These are phyloP conservation scores for Eucalyptus marginata DNA, from an alignment of 345 rosid species.

Conservation along the genomic window DNA sequence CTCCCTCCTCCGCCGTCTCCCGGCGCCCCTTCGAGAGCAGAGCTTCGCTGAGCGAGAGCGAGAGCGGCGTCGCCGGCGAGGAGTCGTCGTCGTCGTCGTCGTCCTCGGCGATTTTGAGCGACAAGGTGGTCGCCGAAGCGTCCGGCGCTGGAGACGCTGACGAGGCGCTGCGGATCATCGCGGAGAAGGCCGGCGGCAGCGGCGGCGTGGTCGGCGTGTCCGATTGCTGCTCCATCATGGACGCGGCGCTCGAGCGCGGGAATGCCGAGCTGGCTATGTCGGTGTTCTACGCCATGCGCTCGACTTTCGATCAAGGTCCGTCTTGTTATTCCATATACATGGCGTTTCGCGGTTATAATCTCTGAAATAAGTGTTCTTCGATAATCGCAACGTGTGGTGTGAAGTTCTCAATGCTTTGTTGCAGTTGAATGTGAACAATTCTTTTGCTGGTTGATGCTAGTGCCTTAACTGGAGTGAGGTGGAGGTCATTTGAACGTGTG, in stretches of 20 bases:
- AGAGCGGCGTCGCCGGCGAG: slow-evolving; percentile 5
- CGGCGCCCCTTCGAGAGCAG: not conserved
- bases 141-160: slow-evolving; percentile 48
- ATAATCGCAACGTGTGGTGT: not conserved
- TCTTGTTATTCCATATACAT: not conserved
- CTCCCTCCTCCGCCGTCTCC: not conserved
- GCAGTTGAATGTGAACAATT: not conserved
- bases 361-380: not conserved
- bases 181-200: slow-evolving; percentile 4
- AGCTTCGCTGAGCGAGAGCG: slow-evolving; percentile 27
- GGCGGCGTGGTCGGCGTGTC: slow-evolving; percentile 34
- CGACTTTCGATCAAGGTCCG: slow-evolving; percentile 71
- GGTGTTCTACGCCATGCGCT: slow-evolving; percentile 81
- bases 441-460: not conserved
- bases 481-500: not conserved
- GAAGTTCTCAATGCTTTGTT: not conserved
- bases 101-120: slow-evolving; percentile 6
- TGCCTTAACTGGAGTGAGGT: not conserved
- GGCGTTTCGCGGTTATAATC: not conserved
- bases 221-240: slow-evolving; percentile 48
- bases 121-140: slow-evolving; percentile 29
- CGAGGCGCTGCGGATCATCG: slow-evolving; percentile 48
- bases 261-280: slow-evolving; percentile 75
- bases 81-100: not conserved
- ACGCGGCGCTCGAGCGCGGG: slow-evolving; percentile 52